Base-by-base conservation (phyloP, 2,329 filamentous ascomycete species). In the Talaromyces sp. region DNA sequence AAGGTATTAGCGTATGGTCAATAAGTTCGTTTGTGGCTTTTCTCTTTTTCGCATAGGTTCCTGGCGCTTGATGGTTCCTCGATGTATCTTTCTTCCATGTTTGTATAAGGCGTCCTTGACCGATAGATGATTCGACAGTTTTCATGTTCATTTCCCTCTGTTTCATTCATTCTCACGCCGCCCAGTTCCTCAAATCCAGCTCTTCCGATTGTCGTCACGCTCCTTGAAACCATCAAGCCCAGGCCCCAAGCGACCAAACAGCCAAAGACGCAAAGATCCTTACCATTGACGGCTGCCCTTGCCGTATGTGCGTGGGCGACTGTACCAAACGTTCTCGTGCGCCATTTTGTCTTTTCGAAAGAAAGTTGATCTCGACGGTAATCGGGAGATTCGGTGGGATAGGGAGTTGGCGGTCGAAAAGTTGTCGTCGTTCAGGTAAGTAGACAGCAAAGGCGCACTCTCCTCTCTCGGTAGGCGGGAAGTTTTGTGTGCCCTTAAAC, bases 261-360 rank as follows among this genome's bases (percentile, higher is more conserved):
- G 16, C 42, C 58, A 42, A 62, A 69, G 66, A 66, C 11, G 7
- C 42, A 28, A 28, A 21, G 66, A 63, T 58, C 84, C 90, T 80
- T 92, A 97, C 93, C 93, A 97, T 80, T 83, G 82, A 82, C 93
- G 90, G 81, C 91, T 85, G 84, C 93, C 93, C 88, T 97, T 97
- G 86, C 93, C 93, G 87, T 71, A 77, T 81, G 82, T 92, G 83
- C 93, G 90, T 79, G 95, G 95, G 82, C 95, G 93, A 78, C 92
- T 96, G 89, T 96, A 96, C 93, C 93, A 99, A 84, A 98, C 92
- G 79, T 90, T 92, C 86, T 98, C 93, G 92, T 91, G 88, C 82
- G 88, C 88, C 88, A 91, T 91, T 78, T 77, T 88, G 82, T 48
- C 54, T 31, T 57, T 57, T 57, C 37, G 12, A 35, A 21, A 12